Evolutionary conservation across 2,329 filamentous ascomycete genomes (phyloP), one percentile per base, ranked within the genome.

Genomic region (Pseudovirgaria hyperparasitica): DNA sequence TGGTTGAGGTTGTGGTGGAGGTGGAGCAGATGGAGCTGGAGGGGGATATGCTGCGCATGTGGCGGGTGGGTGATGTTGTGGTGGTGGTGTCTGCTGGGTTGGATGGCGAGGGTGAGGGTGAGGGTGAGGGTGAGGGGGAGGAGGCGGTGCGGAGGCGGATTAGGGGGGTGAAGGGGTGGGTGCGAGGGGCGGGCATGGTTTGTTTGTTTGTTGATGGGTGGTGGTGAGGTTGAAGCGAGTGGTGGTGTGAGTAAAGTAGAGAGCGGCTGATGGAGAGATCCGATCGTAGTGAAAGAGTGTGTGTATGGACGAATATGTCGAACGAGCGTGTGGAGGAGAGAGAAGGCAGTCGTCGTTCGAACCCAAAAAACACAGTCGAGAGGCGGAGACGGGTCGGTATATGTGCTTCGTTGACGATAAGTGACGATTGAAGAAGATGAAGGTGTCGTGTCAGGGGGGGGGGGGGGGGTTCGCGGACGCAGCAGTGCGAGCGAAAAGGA

Each of bases 151-250:
- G 50, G 28, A 50, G 37, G 17, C 46, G 43, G 19, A 42, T 43
- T 42, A 51, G 52, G 40, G 47, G 44, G 23, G 44, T 40, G 48
- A 51, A 52, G 45, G 48, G 51, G 48, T 51, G 50, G 36, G 42
- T 40, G 41, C 46, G 48, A 42, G 40, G 44, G 28, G 40, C 32
- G 18, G 42, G 40, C 30, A 37, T 36, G 48, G 52, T 53, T 30
- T 32, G 45, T 28, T 16, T 16, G 15, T 20, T 33, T 26, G n/a
- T n/a, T n/a, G 25, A 20, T 13, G 23, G 22, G 26, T 23, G 24
- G 15, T 23, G 14, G 25, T 9, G 25, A 14, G 19, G 11, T 15
- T 16, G 16, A 17, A 8, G 16, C 12, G 29, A 25, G 33, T 20
- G 28, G 22, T 26, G 30, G 30, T 31, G 25, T 19, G 27, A 17